phyloP scores from a whole-genome alignment of 768 basidiomycete species.

The Suillus hirtellus region DNA sequence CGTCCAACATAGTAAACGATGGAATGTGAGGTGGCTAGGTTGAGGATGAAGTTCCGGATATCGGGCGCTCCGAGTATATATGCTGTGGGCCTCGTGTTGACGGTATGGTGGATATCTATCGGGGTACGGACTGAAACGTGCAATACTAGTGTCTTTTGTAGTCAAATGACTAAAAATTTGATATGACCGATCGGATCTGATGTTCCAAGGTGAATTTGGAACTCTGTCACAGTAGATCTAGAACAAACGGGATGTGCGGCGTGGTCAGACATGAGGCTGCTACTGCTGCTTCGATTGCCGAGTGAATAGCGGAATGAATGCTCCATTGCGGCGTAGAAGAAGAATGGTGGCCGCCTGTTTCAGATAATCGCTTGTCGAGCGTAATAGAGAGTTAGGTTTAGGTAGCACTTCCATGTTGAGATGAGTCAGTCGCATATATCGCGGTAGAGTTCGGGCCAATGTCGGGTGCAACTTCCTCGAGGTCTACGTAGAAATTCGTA shows the following conservation, averaged over 20 bases:
- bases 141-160: neutral
- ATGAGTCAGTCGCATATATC: constrained; percentile 14
- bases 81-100: constrained; percentile 2
- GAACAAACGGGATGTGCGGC: neutral
- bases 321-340: neutral
- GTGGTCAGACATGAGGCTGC: constrained; percentile 2
- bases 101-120: neutral
- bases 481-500: constrained; percentile 13
- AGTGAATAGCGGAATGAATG: constrained; percentile 2
- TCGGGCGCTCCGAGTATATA: constrained; percentile 2
- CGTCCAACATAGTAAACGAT: constrained; percentile 52
- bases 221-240: neutral
- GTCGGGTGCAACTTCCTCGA: constrained; percentile 7
- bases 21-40: neutral
- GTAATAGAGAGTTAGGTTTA: neutral
- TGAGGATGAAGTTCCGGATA: neutral
- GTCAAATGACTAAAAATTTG: constrained; percentile 2
- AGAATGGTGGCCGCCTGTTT: constrained; percentile 6
- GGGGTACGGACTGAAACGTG: neutral
- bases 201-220: constrained; percentile 5
- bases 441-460: constrained; percentile 18
- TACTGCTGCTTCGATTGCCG: neutral
- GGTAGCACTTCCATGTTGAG: constrained; percentile 17
- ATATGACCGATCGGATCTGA: constrained; percentile 3
- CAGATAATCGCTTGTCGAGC: constrained; percentile 7